A percentile compares a stretch with the other conserved stretches of the same genome.
These are phyloP conservation scores for Epichloe sp. DNA, from an alignment of 2,329 filamentous ascomycete species.

Conservation along the genomic window DNA sequence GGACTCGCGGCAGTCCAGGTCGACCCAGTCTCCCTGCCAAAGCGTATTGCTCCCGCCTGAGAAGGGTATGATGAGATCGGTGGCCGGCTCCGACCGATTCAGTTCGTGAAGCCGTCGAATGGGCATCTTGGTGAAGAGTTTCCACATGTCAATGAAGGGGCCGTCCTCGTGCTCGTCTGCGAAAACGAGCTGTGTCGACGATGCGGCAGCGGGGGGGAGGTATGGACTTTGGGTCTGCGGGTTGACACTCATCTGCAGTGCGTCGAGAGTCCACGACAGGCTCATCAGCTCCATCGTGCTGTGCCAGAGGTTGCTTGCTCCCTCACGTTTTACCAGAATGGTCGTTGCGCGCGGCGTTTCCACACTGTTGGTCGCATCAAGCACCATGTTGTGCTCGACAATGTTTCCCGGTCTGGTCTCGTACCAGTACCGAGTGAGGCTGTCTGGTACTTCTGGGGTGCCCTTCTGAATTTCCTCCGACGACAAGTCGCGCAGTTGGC, in stretches of 20 bases:
- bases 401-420: constrained; percentile 16
- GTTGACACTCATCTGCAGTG: constrained; percentile 16
- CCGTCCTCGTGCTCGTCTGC: constrained; percentile 21
- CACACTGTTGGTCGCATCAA: constrained; percentile 1
- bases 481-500: background rate
- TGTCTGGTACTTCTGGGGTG: background rate
- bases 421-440: constrained; percentile 17
- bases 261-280: constrained; percentile 19
- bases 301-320: constrained; percentile 21
- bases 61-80: constrained; percentile 25
- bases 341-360: background rate
- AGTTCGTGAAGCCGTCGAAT: constrained; percentile 17
- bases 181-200: constrained; percentile 21
- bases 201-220: constrained; percentile 10
- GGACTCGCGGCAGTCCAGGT: constrained; percentile 17
- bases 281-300: constrained; percentile 22
- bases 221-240: constrained; percentile 8
- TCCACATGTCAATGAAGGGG: constrained; percentile 25
- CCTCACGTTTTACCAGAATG: constrained; percentile 23
- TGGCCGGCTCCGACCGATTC: constrained; percentile 4
- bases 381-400: constrained; percentile 10
- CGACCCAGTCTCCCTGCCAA: constrained; percentile 28
- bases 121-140: constrained; percentile 18
- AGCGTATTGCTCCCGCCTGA: constrained; percentile 27
- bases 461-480: background rate